Conservation (phyloP, 176 grass and related monocot genomes). For the Raddia guianensis region DNA sequence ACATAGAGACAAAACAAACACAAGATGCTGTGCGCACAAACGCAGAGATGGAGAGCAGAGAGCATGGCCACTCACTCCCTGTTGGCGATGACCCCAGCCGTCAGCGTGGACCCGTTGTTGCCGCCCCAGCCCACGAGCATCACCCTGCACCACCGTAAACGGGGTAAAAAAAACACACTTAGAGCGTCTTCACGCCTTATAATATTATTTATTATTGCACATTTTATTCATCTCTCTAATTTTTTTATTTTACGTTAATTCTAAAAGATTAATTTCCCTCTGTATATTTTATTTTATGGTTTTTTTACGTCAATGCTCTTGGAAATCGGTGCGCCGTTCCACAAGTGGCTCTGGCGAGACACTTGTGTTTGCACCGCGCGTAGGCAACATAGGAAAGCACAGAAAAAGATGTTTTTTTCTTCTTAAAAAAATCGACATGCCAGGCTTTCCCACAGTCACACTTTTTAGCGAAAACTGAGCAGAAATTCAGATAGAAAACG, state of each 20-base stretch:
- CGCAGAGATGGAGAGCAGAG: not conserved
- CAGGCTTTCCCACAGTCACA: not conserved
- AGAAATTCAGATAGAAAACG: not conserved
- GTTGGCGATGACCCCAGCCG: constrained; percentile 92
- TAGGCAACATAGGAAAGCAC: constrained; percentile 28
- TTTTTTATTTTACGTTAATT: too few relatives aligned
- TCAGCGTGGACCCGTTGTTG: constrained; percentile 94
- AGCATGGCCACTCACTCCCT: constrained; percentile 60
- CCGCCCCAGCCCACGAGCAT: constrained; percentile 97
- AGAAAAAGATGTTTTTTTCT: not conserved
- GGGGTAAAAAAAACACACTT: not conserved
- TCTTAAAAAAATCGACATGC: not conserved
- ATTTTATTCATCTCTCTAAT: too few relatives aligned
- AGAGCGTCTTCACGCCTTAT: too few relatives aligned
- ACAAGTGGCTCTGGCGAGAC: constrained; percentile 16
- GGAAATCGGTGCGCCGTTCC: not conserved
- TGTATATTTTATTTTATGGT: too few relatives aligned
- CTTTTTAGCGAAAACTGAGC: not conserved
- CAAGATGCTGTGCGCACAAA: not conserved
- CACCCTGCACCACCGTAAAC: constrained; percentile 53
- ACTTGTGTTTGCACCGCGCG: not conserved
- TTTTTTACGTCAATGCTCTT: not conserved
- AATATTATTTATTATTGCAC: too few relatives aligned
- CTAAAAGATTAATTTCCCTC: too few relatives aligned
- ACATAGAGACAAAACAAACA: not conserved